Evolutionary conservation across 768 basidiomycete species (phyloP).

Genomic region (Lentinus tigrinus): DNA sequence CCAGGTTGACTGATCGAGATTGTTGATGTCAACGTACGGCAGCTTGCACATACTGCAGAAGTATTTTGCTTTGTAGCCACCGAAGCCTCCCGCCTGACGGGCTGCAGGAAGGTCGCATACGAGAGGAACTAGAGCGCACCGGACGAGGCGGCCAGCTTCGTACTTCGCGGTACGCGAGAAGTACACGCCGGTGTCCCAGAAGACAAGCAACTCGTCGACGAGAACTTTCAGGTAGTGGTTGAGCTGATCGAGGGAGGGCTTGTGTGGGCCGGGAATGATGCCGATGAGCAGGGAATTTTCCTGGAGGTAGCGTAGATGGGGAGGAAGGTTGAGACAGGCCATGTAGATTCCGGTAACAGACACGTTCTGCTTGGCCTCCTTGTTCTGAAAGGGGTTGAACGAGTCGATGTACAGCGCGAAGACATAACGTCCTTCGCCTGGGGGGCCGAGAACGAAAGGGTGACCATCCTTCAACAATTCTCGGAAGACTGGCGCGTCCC

Average conservation of each 20-base stretch:
- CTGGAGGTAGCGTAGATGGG: constrained; percentile 15
- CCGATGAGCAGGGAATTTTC: constrained; percentile 41
- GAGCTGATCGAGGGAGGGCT: constrained; percentile 33
- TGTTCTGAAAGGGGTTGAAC: constrained; percentile 14
- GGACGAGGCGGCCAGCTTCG: constrained; percentile 28
- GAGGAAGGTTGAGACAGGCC: constrained; percentile 27
- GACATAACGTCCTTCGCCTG: background rate
- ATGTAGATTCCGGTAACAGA: constrained; percentile 21
- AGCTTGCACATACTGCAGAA: constrained; percentile 32
- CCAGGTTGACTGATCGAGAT: constrained; percentile 36
- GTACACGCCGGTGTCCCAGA: constrained; percentile 35
- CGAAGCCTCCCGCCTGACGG: constrained; percentile 30
- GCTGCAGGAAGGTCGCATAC: constrained; percentile 38
- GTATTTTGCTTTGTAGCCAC: constrained; percentile 15
- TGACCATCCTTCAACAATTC: background rate
- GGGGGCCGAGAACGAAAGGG: background rate
- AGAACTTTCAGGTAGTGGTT: constrained; percentile 39
- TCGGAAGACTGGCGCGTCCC: background rate
- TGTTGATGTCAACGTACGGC: constrained; percentile 24
- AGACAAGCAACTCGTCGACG: constrained; percentile 33
- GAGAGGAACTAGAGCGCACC: constrained; percentile 29
- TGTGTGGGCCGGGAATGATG: constrained; percentile 41
- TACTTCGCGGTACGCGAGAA: constrained; percentile 26
- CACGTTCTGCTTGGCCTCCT: constrained; percentile 2
- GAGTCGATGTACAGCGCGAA: constrained; percentile 4